Conservation (phyloP, 768 basidiomycete genomes). For the Paxillus ammoniavirescens region DNA sequence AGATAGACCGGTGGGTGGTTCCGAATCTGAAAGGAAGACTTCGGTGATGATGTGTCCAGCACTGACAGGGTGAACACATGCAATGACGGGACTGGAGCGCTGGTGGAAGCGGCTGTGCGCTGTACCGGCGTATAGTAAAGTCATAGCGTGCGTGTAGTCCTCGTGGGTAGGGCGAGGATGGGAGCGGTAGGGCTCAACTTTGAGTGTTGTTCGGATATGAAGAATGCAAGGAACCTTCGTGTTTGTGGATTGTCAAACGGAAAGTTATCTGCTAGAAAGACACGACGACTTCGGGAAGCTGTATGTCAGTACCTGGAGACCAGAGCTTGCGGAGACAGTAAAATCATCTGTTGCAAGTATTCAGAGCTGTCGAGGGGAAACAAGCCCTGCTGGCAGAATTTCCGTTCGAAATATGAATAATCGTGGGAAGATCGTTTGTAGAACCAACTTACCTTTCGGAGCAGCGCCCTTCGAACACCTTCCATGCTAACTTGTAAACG, state of each 20-base stretch:
- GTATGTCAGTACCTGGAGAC: background rate
- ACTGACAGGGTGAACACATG: background rate
- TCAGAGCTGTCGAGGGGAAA: background rate
- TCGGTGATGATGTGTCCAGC: no score
- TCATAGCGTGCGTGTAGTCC: slow-evolving; percentile 12
- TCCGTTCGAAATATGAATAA: slow-evolving; percentile 5
- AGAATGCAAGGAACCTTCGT: slow-evolving; percentile 1
- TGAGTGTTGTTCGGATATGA: slow-evolving; percentile 22
- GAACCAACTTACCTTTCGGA: background rate
- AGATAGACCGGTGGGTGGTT: no score
- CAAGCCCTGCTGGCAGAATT: background rate
- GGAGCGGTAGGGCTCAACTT: background rate
- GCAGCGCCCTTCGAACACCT: no score
- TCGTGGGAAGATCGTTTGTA: slow-evolving; percentile 3
- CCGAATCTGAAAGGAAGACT: no score
- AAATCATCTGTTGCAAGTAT: background rate
- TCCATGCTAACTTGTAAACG: slow-evolving; percentile 1
- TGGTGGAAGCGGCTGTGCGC: no score
- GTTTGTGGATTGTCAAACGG: background rate
- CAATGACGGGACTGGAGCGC: no score
- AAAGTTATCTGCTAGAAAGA: background rate
- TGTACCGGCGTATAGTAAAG: background rate
- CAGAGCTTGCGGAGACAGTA: background rate
- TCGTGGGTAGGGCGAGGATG: slow-evolving; percentile 8
- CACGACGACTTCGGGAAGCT: no score